Evolutionary conservation across 1,284 basidiomycete species (phyloP).

Genomic region (Rhodotorula sp.): DNA sequence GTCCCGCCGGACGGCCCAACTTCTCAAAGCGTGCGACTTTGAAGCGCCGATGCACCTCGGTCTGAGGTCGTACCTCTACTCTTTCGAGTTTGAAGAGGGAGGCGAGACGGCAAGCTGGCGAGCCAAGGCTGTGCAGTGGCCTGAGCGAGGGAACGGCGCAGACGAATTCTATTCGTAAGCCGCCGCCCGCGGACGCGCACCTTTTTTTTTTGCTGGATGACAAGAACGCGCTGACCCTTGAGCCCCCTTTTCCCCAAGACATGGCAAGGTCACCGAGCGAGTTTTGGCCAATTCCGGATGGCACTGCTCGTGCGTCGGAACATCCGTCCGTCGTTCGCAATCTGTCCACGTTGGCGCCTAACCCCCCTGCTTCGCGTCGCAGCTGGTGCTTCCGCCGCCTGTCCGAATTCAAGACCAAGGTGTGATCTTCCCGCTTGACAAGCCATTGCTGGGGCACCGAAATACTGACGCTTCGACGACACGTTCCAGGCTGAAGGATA

Average conservation of each 20-base stretch:
- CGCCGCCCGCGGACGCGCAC: not conserved
- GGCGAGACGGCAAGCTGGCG: conserved; percentile 38
- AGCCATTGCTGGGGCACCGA: not conserved
- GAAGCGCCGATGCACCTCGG: conserved; percentile 62
- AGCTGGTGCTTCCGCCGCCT: conserved; percentile 66
- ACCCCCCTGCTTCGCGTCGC: not conserved
- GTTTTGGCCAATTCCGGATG: conserved; percentile 62
- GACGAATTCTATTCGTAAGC: conserved; percentile 32
- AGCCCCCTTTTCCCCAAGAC: conserved; percentile 47
- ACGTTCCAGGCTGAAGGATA: conserved; percentile 52
- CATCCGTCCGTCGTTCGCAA: not conserved
- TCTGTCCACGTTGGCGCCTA: conserved; percentile 53
- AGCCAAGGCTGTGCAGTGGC: conserved; percentile 34
- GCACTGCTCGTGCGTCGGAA: conserved; percentile 50
- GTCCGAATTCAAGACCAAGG: conserved; percentile 60
- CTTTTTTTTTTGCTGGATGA: not conserved
- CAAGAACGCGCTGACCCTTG: too few relatives aligned
- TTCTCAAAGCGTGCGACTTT: conserved; percentile 62
- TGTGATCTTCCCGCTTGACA: not conserved
- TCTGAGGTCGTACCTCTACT: conserved; percentile 64
- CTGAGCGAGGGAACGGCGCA: conserved; percentile 16
- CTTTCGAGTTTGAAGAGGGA: conserved; percentile 58
- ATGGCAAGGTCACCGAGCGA: conserved; percentile 58
- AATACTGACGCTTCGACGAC: not conserved
- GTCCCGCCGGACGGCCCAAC: conserved; percentile 57